A percentile compares a stretch with the other conserved stretches of the same genome.
phyloP scores from a whole-genome alignment of 139 green algal species.

The Coccomyxa sp. region DNA sequence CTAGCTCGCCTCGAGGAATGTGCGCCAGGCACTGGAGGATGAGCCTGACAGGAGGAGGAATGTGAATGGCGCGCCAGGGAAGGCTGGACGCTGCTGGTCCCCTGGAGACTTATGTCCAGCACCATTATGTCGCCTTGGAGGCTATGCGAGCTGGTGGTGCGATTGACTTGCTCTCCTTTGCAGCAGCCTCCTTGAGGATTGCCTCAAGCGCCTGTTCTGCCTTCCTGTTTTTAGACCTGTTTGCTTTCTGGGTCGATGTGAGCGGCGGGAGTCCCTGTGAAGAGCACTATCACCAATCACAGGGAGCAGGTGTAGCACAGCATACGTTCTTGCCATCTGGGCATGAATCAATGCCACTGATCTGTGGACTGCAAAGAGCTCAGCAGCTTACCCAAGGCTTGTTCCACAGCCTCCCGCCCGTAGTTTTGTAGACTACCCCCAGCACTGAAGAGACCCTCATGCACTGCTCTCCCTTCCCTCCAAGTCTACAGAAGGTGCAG shows the following conservation, averaged over 20 bases:
- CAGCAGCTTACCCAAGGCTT: background rate
- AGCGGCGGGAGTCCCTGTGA: background rate
- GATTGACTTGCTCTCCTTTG: no score
- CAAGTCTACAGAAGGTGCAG: no score
- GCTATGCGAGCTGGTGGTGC: no score
- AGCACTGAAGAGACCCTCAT: background rate
- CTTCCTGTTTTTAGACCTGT: background rate
- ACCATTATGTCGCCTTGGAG: no score
- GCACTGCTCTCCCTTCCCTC: no score
- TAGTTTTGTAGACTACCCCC: background rate
- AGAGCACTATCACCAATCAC: background rate
- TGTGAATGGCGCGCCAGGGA: no score
- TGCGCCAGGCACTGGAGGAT: background rate
- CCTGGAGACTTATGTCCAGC: no score
- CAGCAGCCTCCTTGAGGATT: background rate
- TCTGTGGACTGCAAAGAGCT: background rate
- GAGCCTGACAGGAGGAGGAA: background rate
- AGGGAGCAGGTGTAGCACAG: background rate
- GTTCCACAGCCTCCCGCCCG: background rate
- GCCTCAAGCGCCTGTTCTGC: background rate
- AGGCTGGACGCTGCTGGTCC: no score
- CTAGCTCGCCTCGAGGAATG: background rate
- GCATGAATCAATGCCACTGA: background rate
- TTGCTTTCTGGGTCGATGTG: background rate
- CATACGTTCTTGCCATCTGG: background rate